Conservation (phyloP, 2,329 filamentous ascomycete species). For the Beauveria medogensis region DNA sequence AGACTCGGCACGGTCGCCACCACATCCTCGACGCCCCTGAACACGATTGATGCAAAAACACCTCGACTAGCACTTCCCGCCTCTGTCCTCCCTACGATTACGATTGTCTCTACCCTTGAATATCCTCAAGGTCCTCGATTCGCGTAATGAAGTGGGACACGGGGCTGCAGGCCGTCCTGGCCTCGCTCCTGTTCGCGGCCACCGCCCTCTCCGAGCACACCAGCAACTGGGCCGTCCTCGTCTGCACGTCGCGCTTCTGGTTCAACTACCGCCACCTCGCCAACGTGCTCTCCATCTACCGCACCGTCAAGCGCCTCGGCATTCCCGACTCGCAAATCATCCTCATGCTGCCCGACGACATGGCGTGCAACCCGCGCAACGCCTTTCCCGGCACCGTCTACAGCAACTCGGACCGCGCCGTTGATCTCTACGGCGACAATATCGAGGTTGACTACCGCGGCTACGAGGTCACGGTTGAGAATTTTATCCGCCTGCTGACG, state of each 20-base stretch:
- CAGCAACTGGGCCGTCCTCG: conserved; percentile 98
- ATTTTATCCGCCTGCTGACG: conserved; percentile 91
- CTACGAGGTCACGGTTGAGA: conserved; percentile 98
- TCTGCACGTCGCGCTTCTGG: conserved; percentile 97
- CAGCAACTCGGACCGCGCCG: conserved; percentile 91
- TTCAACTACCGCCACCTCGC: conserved; percentile 99
- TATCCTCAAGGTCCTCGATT: background rate
- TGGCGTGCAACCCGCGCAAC: conserved; percentile 98
- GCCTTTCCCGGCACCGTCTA: conserved; percentile 97
- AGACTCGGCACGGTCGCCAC: background rate
- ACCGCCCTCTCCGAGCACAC: conserved; percentile 66
- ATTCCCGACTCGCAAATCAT: conserved; percentile 99
- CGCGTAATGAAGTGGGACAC: conserved; percentile 41
- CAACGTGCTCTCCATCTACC: conserved; percentile 94
- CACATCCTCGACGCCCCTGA: conserved; percentile 2
- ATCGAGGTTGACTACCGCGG: conserved; percentile 98
- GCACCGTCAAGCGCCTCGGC: conserved; percentile 93
- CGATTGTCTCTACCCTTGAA: background rate
- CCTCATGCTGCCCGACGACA: conserved; percentile 98
- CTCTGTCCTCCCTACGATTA: background rate
- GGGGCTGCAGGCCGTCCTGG: conserved; percentile 40
- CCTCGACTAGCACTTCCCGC: background rate
- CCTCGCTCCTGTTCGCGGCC: conserved; percentile 38
- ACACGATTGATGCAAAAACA: background rate
- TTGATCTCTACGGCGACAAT: conserved; percentile 96